These are phyloP conservation scores for Rhodamnia rubescens DNA, from an alignment of 345 rosid species.

Conservation along the genomic window DNA sequence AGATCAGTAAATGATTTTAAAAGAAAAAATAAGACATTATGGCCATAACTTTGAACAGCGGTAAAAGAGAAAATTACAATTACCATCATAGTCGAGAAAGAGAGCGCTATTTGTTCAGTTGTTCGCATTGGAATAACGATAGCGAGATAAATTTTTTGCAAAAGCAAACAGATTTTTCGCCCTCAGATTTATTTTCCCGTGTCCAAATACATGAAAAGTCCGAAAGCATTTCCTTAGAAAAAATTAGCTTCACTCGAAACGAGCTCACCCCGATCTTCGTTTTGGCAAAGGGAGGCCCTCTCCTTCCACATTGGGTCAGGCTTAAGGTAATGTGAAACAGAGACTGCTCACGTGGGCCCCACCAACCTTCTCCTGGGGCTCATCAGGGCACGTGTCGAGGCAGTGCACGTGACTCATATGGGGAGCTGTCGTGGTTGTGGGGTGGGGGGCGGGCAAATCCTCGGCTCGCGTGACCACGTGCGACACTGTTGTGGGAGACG, in stretches of 20 bases:
- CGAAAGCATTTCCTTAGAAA: accelerated
- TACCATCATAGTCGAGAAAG: too few relatives aligned
- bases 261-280: too few relatives aligned
- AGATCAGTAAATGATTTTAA: background rate
- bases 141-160: accelerated
- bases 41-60: background rate
- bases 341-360: background rate
- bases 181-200: accelerated
- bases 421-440: background rate
- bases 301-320: background rate
- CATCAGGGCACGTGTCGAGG: background rate
- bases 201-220: background rate
- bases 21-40: background rate
- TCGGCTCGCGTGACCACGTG: background rate
- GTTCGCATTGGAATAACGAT: background rate
- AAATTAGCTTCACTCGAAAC: background rate
- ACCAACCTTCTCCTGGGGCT: background rate
- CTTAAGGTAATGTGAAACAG: background rate
- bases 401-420: background rate
- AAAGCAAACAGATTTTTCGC: accelerated
- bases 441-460: background rate
- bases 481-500: background rate
- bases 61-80: background rate
- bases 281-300: too few relatives aligned
- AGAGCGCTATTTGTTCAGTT: background rate